Conservation (phyloP, 352 stramenopile species). For the Elongisporangium senticosum region DNA sequence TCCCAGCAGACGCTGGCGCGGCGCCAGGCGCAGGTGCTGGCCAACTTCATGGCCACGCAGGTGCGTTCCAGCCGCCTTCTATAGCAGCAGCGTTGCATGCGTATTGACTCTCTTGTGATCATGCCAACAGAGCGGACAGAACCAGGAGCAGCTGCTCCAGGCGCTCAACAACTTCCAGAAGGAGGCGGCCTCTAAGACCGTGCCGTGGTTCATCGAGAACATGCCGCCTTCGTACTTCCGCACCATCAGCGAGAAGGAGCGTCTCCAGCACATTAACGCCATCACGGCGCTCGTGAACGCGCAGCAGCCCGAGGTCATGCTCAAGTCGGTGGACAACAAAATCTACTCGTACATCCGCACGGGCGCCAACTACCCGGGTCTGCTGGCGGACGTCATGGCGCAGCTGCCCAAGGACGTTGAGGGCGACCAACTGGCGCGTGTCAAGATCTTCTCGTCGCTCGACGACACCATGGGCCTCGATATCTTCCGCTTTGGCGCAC, state of each 20-base stretch:
- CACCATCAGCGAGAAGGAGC: conserved; percentile 76
- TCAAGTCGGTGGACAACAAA: conserved; percentile 69
- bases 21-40: too few relatives aligned
- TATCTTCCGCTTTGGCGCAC: conserved; percentile 81
- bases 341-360: conserved; percentile 84
- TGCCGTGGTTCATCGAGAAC: conserved; percentile 86
- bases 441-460: conserved; percentile 88
- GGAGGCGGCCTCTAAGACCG: conserved; percentile 57
- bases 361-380: conserved; percentile 65
- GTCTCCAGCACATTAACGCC: conserved; percentile 83
- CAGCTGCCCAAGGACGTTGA: conserved; percentile 66
- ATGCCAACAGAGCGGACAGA: conserved; percentile 1
- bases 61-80: neutral
- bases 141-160: conserved; percentile 40
- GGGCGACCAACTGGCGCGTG: conserved; percentile 58
- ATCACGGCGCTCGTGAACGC: conserved; percentile 77
- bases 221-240: conserved; percentile 89
- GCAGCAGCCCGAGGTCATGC: conserved; percentile 74
- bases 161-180: conserved; percentile 70
- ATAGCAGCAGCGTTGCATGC: neutral
- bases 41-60: neutral
- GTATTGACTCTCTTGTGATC: neutral
- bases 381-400: conserved; percentile 63
- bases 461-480: conserved; percentile 83
- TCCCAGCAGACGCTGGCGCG: too few relatives aligned